phyloP scores from a whole-genome alignment of 495 filamentous ascomycete genomes.

The Hypomontagnella monticulosa region DNA sequence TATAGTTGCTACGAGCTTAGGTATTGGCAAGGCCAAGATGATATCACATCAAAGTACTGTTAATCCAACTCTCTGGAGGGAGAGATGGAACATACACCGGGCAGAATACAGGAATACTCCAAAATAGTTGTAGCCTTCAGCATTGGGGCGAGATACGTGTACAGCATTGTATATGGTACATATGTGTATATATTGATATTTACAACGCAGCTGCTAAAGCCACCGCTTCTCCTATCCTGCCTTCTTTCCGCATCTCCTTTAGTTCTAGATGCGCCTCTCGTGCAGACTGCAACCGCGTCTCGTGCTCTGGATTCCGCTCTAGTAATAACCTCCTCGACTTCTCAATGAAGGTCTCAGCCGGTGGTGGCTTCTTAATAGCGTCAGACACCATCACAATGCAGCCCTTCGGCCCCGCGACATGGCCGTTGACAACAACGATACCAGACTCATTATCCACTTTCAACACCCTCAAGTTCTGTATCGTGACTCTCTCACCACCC shows the following conservation, averaged over 20 bases:
- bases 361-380: slow-evolving; percentile 90
- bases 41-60: not conserved
- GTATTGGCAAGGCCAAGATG: not conserved
- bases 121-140: not conserved
- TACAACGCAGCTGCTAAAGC: slow-evolving; percentile 32
- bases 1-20: not conserved
- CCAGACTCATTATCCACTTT: slow-evolving; percentile 86
- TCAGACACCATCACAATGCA: slow-evolving; percentile 86
- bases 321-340: slow-evolving; percentile 45
- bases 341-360: slow-evolving; percentile 60
- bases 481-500: slow-evolving; percentile 85
- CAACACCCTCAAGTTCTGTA: slow-evolving; percentile 89
- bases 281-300: slow-evolving; percentile 50
- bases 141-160: slow-evolving; percentile 17
- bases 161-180: slow-evolving; percentile 29
- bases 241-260: slow-evolving; percentile 55
- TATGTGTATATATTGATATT: slow-evolving; percentile 41
- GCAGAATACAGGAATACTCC: not conserved
- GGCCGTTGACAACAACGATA: slow-evolving; percentile 85
- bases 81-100: not conserved
- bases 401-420: slow-evolving; percentile 85
- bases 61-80: not conserved
- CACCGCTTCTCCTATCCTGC: slow-evolving; percentile 45
- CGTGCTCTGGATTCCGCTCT: slow-evolving; percentile 52
- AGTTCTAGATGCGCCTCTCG: slow-evolving; percentile 50